These are phyloP conservation scores for Daedaleopsis sinensis DNA, from an alignment of 768 basidiomycete genomes.

Conservation along the genomic window DNA sequence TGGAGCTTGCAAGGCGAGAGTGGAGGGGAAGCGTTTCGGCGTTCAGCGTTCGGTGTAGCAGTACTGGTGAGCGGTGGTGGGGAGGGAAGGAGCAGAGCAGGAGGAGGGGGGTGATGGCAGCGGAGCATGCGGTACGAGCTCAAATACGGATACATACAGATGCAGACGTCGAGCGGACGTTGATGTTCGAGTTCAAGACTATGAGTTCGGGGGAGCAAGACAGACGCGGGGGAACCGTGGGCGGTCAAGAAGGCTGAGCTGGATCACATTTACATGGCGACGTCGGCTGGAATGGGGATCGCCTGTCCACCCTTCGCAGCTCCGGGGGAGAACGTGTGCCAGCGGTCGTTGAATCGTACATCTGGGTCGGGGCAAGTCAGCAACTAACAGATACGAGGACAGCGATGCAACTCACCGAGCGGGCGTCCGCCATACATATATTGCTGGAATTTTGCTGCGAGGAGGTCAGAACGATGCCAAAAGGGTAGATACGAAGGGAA, in stretches of 20 bases:
- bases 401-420: conserved; percentile 48
- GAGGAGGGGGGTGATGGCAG: not conserved
- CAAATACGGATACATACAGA: not conserved
- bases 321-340: conserved; percentile 90
- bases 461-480: not conserved
- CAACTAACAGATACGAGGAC: not conserved
- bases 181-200: no score
- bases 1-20: no score
- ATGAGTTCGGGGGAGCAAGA: no score
- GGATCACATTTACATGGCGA: conserved; percentile 20
- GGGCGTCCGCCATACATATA: conserved; percentile 96
- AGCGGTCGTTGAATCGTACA: conserved; percentile 93
- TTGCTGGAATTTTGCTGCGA: conserved; percentile 85
- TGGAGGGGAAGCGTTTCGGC: no score
- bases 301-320: conserved; percentile 87
- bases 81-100: not conserved
- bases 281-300: conserved; percentile 65
- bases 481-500: not conserved
- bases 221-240: not conserved
- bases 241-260: not conserved
- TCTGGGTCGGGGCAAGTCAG: conserved; percentile 44
- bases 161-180: not conserved
- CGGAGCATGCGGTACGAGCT: not conserved
- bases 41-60: no score
- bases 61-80: no score